A percentile compares a stretch with the other conserved stretches of the same genome.
Conservation (phyloP, 257 asterid species). For the Salvia splendens region DNA sequence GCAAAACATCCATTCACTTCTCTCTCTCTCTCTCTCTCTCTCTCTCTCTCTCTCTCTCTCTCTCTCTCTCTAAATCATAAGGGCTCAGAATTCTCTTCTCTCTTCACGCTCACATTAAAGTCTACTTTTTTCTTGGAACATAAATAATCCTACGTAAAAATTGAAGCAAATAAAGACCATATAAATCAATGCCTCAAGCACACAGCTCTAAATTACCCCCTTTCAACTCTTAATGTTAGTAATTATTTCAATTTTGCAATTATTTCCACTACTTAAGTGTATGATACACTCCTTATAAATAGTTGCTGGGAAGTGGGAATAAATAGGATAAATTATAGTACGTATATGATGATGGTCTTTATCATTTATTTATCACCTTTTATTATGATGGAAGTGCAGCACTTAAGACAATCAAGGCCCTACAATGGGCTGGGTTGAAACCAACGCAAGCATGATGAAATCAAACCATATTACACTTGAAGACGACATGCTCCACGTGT, state of each 20-base stretch:
- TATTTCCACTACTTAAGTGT: no score
- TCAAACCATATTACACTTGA: slow-evolving; percentile 27
- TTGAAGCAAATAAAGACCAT: background rate
- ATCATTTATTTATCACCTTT: slow-evolving; percentile 32
- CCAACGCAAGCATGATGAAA: slow-evolving; percentile 85
- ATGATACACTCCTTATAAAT: no score
- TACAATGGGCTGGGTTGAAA: slow-evolving; percentile 41
- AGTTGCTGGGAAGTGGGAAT: no score
- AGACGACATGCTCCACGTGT: slow-evolving; percentile 36
- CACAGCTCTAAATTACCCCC: background rate
- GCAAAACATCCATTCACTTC: slow-evolving; percentile 33
- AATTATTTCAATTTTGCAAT: background rate
- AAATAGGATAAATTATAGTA: background rate
- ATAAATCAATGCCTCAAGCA: slow-evolving; percentile 1
- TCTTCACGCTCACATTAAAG: slow-evolving; percentile 13
- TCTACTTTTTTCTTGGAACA: background rate
- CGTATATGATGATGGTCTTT: slow-evolving; percentile 21
- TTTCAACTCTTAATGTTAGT: background rate
- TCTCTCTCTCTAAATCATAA: slow-evolving; percentile 18
- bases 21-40: slow-evolving; percentile 12
- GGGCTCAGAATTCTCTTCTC: slow-evolving; percentile 6
- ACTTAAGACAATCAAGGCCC: slow-evolving; percentile 48
- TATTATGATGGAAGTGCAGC: slow-evolving; percentile 52
- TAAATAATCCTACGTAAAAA: background rate
- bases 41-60: slow-evolving; percentile 4